Base-by-base conservation (phyloP, 1,284 basidiomycete genomes). In the Ustilago lituana region DNA sequence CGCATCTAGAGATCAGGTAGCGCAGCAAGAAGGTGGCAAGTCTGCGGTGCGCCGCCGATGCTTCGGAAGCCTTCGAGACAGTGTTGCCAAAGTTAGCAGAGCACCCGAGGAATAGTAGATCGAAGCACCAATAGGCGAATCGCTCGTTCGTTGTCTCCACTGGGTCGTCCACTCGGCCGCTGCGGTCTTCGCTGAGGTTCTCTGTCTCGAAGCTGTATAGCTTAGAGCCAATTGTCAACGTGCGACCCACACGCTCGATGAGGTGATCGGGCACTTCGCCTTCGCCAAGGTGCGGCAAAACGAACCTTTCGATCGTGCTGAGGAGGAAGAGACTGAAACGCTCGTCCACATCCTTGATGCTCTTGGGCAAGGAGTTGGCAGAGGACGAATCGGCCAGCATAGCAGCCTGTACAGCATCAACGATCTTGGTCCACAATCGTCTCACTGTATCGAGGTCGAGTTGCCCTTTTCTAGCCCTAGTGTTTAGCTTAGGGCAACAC, bases 51-150 rank as follows among this genome's bases (percentile, higher is more conserved):
- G 44, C 43, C 15, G 31, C 41, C 7, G 41, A 17, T 15, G 1
- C 24, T 1, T 46, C 32, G 1, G 14, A 14, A 5, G 33, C 5
- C 12, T 51, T 47, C 11, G 31, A 23, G 9, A 7, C 17, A 17
- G 17, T 17, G n/a, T 43, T 31, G 31, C 48, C 44, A 5, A 63
- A 57, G 7, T 19, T 23, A 14, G 38, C 84, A 0, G 89, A 89
- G 74, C 90, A 93, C 22, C 91, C 86, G 64, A 90, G 81, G 81
- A 96, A 93, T 15, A 98, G 82, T 22, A 95, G 83, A 76, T 96
- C 93, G 63, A 97, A 90, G 73, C 91, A 93, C 93, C 94, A 97
- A 83, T 93, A 96, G 8, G 91, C 89, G 77, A 94, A 93, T 9
- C 90, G 85, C 82, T 98, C 94, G 43, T 91, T 86, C 0, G 89